phyloP scores from a whole-genome alignment of 2,329 filamentous ascomycete genomes.

The Leptosphaerulina australis region DNA sequence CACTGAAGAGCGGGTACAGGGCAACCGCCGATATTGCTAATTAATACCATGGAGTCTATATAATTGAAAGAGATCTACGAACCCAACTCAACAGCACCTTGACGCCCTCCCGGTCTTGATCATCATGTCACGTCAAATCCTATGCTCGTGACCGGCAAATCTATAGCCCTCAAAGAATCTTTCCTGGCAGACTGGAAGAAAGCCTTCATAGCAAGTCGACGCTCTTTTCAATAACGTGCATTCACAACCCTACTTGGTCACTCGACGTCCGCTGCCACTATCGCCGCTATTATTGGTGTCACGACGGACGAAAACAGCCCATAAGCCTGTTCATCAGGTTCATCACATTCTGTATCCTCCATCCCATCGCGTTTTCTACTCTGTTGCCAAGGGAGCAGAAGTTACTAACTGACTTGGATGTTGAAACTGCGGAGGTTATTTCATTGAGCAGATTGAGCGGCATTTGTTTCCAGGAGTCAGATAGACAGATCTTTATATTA shows the following conservation, averaged over 20 bases:
- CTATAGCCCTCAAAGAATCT: slow-evolving; percentile 6
- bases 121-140: background rate
- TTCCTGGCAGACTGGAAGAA: slow-evolving; percentile 46
- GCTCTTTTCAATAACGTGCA: too few species aligned
- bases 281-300: too few species aligned
- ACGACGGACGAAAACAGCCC: slow-evolving; percentile 58
- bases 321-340: slow-evolving; percentile 51
- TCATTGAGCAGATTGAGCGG: slow-evolving; percentile 53
- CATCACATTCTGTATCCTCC: slow-evolving; percentile 17
- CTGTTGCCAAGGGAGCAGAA: background rate
- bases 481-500: slow-evolving; percentile 56
- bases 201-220: slow-evolving; percentile 31
- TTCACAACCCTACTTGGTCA: slow-evolving; percentile 57
- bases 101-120: background rate
- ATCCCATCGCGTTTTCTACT: background rate
- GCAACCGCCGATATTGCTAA: background rate
- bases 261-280: slow-evolving; percentile 61
- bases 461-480: slow-evolving; percentile 55
- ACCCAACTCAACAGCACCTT: too few species aligned
- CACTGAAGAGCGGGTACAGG: background rate
- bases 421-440: slow-evolving; percentile 52
- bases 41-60: too few species aligned
- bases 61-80: too few species aligned
- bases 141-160: background rate
- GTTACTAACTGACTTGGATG: slow-evolving; percentile 22